Evolutionary conservation across 371 early-diverging fungal species (phyloP).

Genomic region (Rhizomucor miehei): DNA sequence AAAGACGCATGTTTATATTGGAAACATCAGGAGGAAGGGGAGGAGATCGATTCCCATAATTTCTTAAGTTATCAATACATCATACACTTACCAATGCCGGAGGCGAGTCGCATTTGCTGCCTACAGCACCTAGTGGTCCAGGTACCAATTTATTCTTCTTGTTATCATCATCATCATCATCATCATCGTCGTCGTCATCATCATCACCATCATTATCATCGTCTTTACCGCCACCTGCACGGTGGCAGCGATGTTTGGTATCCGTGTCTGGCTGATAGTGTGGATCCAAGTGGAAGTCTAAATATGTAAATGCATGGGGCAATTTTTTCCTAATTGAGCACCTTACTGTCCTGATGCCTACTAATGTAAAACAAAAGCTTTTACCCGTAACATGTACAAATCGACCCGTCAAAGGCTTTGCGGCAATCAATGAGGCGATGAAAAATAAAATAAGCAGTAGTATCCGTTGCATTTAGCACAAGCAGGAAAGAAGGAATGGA

Average conservation of each 20-base stretch:
- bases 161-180: not conserved
- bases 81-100: constrained; percentile 6
- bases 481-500: too few species aligned
- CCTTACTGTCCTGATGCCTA: too few species aligned
- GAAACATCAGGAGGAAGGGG: not conserved
- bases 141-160: not conserved
- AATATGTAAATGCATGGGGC: not conserved
- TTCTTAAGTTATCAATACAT: not conserved
- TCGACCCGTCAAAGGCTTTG: constrained; percentile 14
- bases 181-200: not conserved
- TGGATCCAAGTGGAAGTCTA: constrained; percentile 36
- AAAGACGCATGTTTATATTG: not conserved
- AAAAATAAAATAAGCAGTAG: not conserved
- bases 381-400: constrained; percentile 26
- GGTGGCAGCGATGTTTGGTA: constrained; percentile 22
- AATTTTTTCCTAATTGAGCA: not conserved
- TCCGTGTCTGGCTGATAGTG: constrained; percentile 17
- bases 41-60: too few species aligned
- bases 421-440: not conserved
- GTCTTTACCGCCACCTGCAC: constrained; percentile 6
- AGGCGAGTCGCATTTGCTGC: constrained; percentile 27
- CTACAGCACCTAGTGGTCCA: constrained; percentile 21
- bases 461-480: too few species aligned
- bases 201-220: not conserved
- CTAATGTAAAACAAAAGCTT: too few species aligned